These are phyloP conservation scores for Scytalidium lignicola DNA, from an alignment of 2,329 filamentous ascomycete species.

Conservation along the genomic window DNA sequence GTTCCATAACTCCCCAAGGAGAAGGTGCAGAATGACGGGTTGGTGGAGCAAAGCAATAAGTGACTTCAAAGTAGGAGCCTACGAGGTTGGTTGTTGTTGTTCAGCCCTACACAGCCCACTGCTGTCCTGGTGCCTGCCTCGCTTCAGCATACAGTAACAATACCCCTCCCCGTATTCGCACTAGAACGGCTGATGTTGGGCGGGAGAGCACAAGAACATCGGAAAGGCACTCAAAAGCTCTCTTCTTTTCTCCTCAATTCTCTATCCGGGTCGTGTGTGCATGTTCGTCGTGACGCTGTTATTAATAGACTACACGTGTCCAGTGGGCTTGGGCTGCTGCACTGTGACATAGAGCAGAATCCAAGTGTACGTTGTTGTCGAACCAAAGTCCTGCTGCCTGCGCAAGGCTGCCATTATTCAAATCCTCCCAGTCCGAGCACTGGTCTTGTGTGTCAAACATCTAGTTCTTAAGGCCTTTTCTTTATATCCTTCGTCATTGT, in stretches of 20 bases:
- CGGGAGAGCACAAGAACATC: background rate
- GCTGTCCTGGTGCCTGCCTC: background rate
- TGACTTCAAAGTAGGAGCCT: background rate
- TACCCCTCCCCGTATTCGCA: background rate
- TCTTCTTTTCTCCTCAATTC: background rate
- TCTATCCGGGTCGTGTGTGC: background rate
- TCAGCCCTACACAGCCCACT: conserved; percentile 1
- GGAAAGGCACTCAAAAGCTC: background rate
- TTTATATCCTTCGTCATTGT: background rate
- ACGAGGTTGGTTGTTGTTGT: background rate
- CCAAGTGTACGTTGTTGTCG: background rate
- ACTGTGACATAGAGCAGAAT: background rate
- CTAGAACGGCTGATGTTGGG: background rate
- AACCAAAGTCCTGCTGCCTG: conserved; percentile 16
- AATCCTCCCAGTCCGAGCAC: conserved; percentile 10
- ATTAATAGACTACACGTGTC: conserved; percentile 1
- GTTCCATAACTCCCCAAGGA: conserved; percentile 31
- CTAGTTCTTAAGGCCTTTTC: background rate
- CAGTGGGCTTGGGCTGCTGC: background rate
- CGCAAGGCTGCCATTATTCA: conserved; percentile 17
- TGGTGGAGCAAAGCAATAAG: too few relatives aligned
- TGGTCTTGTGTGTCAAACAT: background rate
- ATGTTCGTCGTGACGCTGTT: background rate
- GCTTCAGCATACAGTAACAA: background rate
- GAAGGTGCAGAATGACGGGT: background rate